Evolutionary conservation across 2,329 filamentous ascomycete species (phyloP).

Genomic region (Colletotrichum lindemuthianum): DNA sequence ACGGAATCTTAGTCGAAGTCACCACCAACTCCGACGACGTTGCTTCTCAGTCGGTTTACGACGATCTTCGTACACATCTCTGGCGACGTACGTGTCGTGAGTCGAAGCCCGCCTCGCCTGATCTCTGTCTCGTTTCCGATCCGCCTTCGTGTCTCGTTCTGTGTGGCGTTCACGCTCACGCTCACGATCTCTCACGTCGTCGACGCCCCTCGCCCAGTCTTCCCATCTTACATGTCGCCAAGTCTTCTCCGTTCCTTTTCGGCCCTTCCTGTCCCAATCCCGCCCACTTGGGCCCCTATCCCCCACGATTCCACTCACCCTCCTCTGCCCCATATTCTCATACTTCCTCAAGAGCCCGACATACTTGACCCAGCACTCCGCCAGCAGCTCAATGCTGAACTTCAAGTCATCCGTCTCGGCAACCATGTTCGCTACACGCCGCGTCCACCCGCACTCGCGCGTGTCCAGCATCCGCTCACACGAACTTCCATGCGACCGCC

Average conservation of each 20-base stretch:
- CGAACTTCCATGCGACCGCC: conserved; percentile 2
- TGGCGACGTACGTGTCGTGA: neutral
- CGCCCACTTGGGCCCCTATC: neutral
- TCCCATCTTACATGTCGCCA: neutral
- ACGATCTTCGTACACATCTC: neutral
- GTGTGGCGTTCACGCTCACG: neutral
- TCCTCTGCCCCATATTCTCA: conserved; percentile 20
- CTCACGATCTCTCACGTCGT: neutral
- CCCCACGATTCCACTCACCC: conserved; percentile 19
- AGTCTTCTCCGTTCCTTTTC: neutral
- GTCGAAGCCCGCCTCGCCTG: neutral
- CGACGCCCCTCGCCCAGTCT: neutral
- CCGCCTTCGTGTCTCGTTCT: neutral
- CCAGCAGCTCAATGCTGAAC: conserved; percentile 23
- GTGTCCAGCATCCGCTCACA: conserved; percentile 1
- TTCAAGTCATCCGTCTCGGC: conserved; percentile 17
- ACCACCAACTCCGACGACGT: conserved; percentile 15
- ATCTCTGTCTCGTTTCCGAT: too few relatives aligned
- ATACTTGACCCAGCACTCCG: conserved; percentile 27
- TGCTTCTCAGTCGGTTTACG: neutral
- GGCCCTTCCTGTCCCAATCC: neutral
- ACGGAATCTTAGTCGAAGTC: neutral
- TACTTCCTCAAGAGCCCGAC: conserved; percentile 27
- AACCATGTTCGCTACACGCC: conserved; percentile 2
- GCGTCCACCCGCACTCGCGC: conserved; percentile 22